Evolutionary conservation across 257 asterid species (phyloP), one percentile per base, ranked within the genome.

Genomic region (Penstemon barbatus): DNA sequence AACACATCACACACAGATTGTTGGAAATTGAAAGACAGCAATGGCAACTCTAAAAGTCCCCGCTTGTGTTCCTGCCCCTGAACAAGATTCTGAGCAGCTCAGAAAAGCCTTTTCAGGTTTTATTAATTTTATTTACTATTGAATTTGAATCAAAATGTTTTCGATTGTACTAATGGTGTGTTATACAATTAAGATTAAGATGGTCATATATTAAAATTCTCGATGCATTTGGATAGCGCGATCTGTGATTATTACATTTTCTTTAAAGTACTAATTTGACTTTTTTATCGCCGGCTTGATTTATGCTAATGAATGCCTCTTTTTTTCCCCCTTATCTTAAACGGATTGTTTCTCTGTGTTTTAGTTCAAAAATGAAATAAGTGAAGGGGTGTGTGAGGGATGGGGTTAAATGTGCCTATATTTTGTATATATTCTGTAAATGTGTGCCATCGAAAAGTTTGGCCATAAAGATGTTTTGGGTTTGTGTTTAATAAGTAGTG

Each of bases 31-130:
- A 25, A 1, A 25, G 33, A 25, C 33, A 25, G 2, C 33, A 25
- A 92, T 90, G 98, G 89, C 96, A 44, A 83, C 93, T n/a, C 80
- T 92, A 13, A 82, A 57, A 70, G 80, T 90, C 52, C 97, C 97
- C 38, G 73, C 82, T 13, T 78, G 80, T 15, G 91, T 87, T 73
- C 96, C 97, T 33, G 43, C 96, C 45, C 86, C 96, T 0, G 81
- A 76, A 18, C 87, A 84, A 63, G 97, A 92, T 53, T 63, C 89
- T 10, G 85, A 81, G 80, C 88, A 86, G 69, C 95, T 92, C 78
- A 70, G 78, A 55, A 90, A 90, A 75, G 98, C 98, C 45, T 88
- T 87, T 69, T 60, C 81, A 59, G 98, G 98, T 89, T 57, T 33
- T 4, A 18, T 25, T 25, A 2, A 25, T 25, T 25, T 25, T 25